Percentiles rank a stretch among this genome's conserved stretches.
Conservation (phyloP, 2,329 filamentous ascomycete species). For the Fusarium agapanthi region DNA sequence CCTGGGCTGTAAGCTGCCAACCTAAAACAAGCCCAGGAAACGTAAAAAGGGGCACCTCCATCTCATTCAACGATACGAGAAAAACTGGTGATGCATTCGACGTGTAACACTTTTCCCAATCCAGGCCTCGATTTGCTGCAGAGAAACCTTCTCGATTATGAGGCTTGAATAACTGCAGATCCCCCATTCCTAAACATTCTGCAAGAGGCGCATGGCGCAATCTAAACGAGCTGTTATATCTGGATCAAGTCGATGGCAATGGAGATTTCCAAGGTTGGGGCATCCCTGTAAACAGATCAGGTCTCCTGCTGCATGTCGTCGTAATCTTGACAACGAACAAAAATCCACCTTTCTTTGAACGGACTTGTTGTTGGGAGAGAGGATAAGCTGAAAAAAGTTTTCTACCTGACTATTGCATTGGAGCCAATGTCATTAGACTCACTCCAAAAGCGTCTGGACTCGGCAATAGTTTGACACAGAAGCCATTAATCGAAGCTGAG, state of each 20-base stretch:
- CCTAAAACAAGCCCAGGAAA: constrained; percentile 26
- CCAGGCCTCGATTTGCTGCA: constrained; percentile 7
- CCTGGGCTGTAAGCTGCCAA: constrained; percentile 2
- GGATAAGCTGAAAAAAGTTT: constrained; percentile 11
- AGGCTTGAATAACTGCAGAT: constrained; percentile 23
- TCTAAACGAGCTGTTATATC: constrained; percentile 7
- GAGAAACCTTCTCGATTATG: constrained; percentile 1
- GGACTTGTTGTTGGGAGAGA: not conserved
- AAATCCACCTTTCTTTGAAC: not conserved
- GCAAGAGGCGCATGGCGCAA: constrained; percentile 16
- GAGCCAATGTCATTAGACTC: not conserved
- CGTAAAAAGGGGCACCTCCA: constrained; percentile 27
- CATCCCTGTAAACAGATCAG: constrained; percentile 13
- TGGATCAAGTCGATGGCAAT: constrained; percentile 12
- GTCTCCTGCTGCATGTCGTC: not conserved
- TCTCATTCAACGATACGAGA: constrained; percentile 28
- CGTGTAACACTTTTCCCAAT: constrained; percentile 27
- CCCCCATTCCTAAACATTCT: constrained; percentile 33
- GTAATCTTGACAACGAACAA: constrained; percentile 5
- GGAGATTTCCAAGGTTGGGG: constrained; percentile 5
- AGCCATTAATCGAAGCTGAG: constrained; percentile 11
- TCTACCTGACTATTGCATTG: not conserved
- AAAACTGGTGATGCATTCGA: constrained; percentile 25
- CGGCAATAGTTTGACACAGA: constrained; percentile 18
- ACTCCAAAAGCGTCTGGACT: constrained; percentile 16